Evolutionary conservation across 2,329 filamentous ascomycete genomes (phyloP), one percentile per base, ranked within the genome.

Genomic region (Orbilia brochopaga): DNA sequence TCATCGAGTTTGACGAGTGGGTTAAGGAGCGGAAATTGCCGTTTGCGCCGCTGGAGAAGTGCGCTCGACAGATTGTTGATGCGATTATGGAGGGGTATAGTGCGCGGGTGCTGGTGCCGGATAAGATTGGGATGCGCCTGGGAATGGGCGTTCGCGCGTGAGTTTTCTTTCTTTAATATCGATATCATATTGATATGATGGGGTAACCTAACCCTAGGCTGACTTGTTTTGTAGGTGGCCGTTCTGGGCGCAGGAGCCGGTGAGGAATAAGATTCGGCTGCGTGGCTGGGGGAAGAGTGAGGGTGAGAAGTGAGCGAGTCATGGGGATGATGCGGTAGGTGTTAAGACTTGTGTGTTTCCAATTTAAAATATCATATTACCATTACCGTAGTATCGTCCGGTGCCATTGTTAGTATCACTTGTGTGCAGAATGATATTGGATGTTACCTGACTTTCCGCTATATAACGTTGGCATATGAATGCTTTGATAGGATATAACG

Each of bases 41-140:
- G 48, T 70, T 70, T 27, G 59, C 46, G 56, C 35, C 54, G 15
- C 10, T 72, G 15, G 60, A 57, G 10, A 61, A 61, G 50, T 52
- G 37, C 4, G 67, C 67, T 7, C 56, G 17, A 44, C 24, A 46
- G 15, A 42, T 40, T 11, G 67, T 65, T 11, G 27, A 65, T 6
- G 52, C 46, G 13, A 23, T 72, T 2, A 44, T 72, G 50, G 64
- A 55, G 30, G 67, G 67, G 11, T 72, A 65, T 51, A 59, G 67
- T 27, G 54, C 50, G 24, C 56, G 60, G 32, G 60, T 72, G 13
- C 35, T 72, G 27, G 60, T 65, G 32, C 67, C 67, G 13, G 54
- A 65, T 10, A 15, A 23, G n/a, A 3, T 19, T 8, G n/a, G 44
- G 17, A 48, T 48, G 44, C 44, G 21, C 4, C 7, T 48, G 44